Conservation (phyloP, 2,329 filamentous ascomycete species). For the Bimuria novae-zelandiae region DNA sequence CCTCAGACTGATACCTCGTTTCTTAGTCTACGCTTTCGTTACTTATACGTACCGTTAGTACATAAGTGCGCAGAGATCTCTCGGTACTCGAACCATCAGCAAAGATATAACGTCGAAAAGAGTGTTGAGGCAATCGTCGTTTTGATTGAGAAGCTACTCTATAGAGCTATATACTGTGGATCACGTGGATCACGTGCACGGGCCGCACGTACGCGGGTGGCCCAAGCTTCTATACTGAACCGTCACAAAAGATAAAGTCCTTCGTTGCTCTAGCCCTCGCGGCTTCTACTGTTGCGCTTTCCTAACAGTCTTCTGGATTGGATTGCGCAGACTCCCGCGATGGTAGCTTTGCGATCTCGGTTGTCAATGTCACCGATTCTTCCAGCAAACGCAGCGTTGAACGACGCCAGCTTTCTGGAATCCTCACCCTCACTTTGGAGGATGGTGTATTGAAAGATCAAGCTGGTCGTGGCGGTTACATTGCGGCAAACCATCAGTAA, state of each 20-base stretch:
- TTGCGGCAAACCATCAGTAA: constrained; percentile 75
- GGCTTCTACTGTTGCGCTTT: constrained; percentile 31
- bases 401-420: constrained; percentile 38
- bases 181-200: too few species aligned
- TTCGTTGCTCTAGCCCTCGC: constrained; percentile 36
- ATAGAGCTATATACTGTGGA: too few species aligned
- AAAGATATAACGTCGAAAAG: too few species aligned
- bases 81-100: constrained; percentile 12
- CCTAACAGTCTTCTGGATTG: constrained; percentile 47
- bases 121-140: too few species aligned
- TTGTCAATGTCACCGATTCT: constrained; percentile 51
- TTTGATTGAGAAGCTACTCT: too few species aligned
- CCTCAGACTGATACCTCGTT: constrained; percentile 44
- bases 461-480: constrained; percentile 73
- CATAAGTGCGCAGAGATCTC: constrained; percentile 11
- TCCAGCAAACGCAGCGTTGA: constrained; percentile 31
- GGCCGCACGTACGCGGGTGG: too few species aligned
- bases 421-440: constrained; percentile 65
- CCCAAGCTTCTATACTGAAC: too few species aligned
- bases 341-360: constrained; percentile 65
- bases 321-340: constrained; percentile 56
- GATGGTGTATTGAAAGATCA: constrained; percentile 69
- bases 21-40: constrained; percentile 39
- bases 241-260: constrained; percentile 35
- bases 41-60: constrained; percentile 11